A percentile compares a stretch with the other conserved stretches of the same genome.
Evolutionary conservation across 2,329 filamentous ascomycete species (phyloP).

Genomic region (Fusarium sterilihyphosum): DNA sequence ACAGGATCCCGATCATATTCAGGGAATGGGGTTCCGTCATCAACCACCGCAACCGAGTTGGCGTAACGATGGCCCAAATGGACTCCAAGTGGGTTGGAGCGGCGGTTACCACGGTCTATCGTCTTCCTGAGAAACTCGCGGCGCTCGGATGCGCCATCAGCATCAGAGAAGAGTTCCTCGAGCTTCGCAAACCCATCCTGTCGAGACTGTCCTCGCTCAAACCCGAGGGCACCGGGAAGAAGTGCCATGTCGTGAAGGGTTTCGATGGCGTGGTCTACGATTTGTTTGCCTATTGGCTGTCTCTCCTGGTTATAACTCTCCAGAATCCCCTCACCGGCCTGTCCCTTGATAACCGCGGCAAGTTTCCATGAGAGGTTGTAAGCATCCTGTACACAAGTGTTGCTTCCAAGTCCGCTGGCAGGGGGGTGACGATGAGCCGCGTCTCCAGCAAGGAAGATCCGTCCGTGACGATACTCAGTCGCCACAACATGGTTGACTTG

Average conservation of each 20-base stretch:
- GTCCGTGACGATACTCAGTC: constrained; percentile 16
- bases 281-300: constrained; percentile 57
- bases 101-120: constrained; percentile 8
- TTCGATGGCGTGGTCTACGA: constrained; percentile 67
- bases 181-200: constrained; percentile 15
- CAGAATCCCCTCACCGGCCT: constrained; percentile 51
- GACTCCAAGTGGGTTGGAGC: constrained; percentile 19
- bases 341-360: constrained; percentile 52
- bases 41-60: constrained; percentile 35
- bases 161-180: constrained; percentile 20
- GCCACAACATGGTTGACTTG: constrained; percentile 26
- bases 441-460: constrained; percentile 56
- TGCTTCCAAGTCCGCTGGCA: constrained; percentile 65
- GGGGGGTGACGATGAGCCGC: constrained; percentile 68
- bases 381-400: constrained; percentile 67
- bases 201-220: constrained; percentile 39
- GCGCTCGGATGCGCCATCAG: constrained; percentile 17
- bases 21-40: constrained; percentile 48
- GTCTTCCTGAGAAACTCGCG: neutral
- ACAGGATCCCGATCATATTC: constrained; percentile 50
- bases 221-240: constrained; percentile 58
- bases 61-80: constrained; percentile 20
- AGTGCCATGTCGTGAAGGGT: constrained; percentile 62
- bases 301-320: constrained; percentile 57
- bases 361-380: constrained; percentile 67